Evolutionary conservation across 176 grass and related monocot species (phyloP).

Genomic region (Microstegium vimineum): DNA sequence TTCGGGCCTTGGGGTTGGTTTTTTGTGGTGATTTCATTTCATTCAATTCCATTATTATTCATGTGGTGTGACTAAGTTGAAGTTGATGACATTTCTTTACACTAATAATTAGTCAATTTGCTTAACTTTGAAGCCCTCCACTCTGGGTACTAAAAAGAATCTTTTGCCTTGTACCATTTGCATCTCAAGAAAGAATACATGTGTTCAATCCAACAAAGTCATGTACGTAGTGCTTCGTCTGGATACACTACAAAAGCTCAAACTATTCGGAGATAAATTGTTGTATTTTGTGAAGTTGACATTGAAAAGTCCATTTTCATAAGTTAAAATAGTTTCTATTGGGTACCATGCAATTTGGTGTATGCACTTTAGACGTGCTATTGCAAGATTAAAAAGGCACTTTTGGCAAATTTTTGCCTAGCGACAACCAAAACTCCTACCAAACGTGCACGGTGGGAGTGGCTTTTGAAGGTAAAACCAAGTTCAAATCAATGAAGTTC

Average conservation of each 20-base stretch:
- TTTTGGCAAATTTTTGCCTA: neutral
- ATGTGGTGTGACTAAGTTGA: slow-evolving; percentile 25
- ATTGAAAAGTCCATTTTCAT: neutral
- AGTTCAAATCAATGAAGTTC: neutral
- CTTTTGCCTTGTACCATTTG: slow-evolving; percentile 30
- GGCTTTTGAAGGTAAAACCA: neutral
- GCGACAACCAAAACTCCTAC: neutral
- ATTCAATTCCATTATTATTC: slow-evolving; percentile 14
- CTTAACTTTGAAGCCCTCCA: slow-evolving; percentile 24
- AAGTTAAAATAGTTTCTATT: neutral
- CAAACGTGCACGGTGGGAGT: neutral
- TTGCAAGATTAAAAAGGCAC: neutral
- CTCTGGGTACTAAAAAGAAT: slow-evolving; percentile 34
- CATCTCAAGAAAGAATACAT: slow-evolving; percentile 30
- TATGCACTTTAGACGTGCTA: neutral
- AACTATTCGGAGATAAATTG: neutral
- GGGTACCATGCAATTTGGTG: neutral
- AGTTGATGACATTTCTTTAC: neutral
- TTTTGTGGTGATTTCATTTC: slow-evolving; percentile 7
- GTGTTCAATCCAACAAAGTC: slow-evolving; percentile 1
- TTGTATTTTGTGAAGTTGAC: neutral
- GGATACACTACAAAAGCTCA: neutral
- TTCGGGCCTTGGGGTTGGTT: slow-evolving; percentile 17
- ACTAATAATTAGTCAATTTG: slow-evolving; percentile 35
- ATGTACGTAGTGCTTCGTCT: neutral